These are phyloP conservation scores for Pleurotus salmoneostramineus DNA, from an alignment of 768 basidiomycete genomes.

Conservation along the genomic window DNA sequence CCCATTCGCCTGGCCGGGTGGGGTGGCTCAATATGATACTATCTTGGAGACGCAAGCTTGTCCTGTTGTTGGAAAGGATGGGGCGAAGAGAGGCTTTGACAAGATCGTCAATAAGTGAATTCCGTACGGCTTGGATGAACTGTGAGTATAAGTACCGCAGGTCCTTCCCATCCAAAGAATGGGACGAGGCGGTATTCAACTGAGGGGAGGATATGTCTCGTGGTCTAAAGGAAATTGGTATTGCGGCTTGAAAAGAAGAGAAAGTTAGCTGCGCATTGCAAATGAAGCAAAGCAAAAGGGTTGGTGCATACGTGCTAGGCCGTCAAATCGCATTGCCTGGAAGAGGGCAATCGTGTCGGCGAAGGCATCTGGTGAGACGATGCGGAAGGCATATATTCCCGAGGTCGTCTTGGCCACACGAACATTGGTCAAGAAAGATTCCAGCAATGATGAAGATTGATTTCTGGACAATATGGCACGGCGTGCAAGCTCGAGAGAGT, in stretches of 20 bases:
- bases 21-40: slow-evolving; percentile 60
- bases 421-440: slow-evolving; percentile 49
- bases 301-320: slow-evolving; percentile 44
- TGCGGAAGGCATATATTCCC: slow-evolving; percentile 56
- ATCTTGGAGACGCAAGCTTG: slow-evolving; percentile 46
- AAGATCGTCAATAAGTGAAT: slow-evolving; percentile 49
- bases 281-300: slow-evolving; percentile 11
- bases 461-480: slow-evolving; percentile 40
- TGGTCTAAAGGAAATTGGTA: slow-evolving; percentile 41
- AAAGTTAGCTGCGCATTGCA: slow-evolving; percentile 1
- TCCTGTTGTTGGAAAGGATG: slow-evolving; percentile 21
- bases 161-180: slow-evolving; percentile 33
- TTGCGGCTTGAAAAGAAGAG: slow-evolving; percentile 27
- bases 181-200: slow-evolving; percentile 29
- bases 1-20: slow-evolving; percentile 46
- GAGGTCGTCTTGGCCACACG: slow-evolving; percentile 35
- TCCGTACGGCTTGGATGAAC: slow-evolving; percentile 66
- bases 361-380: slow-evolving; percentile 32
- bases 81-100: slow-evolving; percentile 33
- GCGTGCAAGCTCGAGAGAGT: slow-evolving; percentile 50
- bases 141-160: slow-evolving; percentile 39
- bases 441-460: slow-evolving; percentile 31
- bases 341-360: slow-evolving; percentile 28
- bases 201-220: slow-evolving; percentile 29
- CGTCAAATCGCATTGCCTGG: slow-evolving; percentile 39